Percentiles rank a stretch among this genome's conserved stretches.
phyloP scores from a whole-genome alignment of 2,329 filamentous ascomycete genomes.

The Ascochyta lentis region DNA sequence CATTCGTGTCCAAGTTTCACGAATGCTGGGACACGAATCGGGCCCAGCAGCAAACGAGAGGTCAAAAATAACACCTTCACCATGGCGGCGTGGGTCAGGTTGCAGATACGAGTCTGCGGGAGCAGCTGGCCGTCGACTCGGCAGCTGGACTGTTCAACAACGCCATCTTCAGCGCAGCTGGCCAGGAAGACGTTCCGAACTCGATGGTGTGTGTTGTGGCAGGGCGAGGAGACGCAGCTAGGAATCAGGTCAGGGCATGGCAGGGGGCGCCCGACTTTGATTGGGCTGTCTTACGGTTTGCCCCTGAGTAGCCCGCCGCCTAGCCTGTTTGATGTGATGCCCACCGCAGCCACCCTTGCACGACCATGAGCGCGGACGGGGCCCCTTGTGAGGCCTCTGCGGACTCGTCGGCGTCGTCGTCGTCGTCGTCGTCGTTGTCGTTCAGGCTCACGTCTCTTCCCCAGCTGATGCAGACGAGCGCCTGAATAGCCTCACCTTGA shows the following conservation, averaged over 20 bases:
- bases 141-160: constrained; percentile 2
- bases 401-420: constrained; percentile 25
- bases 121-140: not conserved
- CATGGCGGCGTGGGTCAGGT: not conserved
- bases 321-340: constrained; percentile 27
- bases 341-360: constrained; percentile 34
- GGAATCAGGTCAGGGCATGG: constrained; percentile 13
- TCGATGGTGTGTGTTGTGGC: constrained; percentile 22
- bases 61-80: constrained; percentile 1
- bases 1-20: constrained; percentile 32
- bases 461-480: constrained; percentile 38
- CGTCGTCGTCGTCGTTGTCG: not conserved
- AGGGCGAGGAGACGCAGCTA: constrained; percentile 28
- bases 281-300: constrained; percentile 28
- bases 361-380: constrained; percentile 27
- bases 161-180: constrained; percentile 4
- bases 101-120: not conserved
- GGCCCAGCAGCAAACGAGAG: not conserved
- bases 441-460: constrained; percentile 35
- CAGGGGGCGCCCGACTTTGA: constrained; percentile 21
- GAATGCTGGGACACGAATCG: constrained; percentile 16
- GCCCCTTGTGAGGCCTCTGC: constrained; percentile 29
- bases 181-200: constrained; percentile 7
- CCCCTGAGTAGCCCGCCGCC: constrained; percentile 35
- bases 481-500: constrained; percentile 39